phyloP scores from a whole-genome alignment of 75 land plant genomes.

The Azolla pinnata region DNA sequence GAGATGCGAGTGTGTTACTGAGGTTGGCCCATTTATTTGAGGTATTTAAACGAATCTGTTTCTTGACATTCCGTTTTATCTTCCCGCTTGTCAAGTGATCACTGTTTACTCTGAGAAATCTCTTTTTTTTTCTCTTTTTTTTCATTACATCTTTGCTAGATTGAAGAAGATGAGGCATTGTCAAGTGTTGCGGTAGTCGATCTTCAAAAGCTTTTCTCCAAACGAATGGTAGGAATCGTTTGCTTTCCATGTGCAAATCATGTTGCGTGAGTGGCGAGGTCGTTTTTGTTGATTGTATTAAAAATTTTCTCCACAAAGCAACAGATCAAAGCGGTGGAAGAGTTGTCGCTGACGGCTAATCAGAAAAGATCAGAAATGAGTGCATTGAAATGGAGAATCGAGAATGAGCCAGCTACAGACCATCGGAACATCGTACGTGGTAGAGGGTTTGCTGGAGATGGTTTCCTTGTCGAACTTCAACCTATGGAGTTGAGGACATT shows the following conservation, averaged over 20 bases:
- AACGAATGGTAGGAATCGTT: slow-evolving; percentile 12
- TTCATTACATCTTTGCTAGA: too few relatives aligned
- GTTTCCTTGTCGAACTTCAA: slow-evolving; percentile 8
- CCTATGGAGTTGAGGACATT: slow-evolving; percentile 30
- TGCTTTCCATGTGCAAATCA: too few relatives aligned
- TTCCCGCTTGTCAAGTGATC: background rate
- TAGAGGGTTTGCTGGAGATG: slow-evolving; percentile 2
- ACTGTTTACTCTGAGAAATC: background rate
- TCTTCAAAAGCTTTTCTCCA: slow-evolving; percentile 17
- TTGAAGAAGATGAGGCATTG: slow-evolving; percentile 20
- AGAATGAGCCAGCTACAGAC: slow-evolving; percentile 4
- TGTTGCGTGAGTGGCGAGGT: too few relatives aligned
- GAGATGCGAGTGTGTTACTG: slow-evolving; percentile 19
- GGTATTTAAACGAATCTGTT: slow-evolving; percentile 14
- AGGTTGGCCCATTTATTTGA: slow-evolving; percentile 30
- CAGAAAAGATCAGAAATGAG: slow-evolving; percentile 31
- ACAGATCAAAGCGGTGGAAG: slow-evolving; percentile 27
- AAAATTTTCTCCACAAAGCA: background rate
- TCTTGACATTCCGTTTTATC: too few relatives aligned
- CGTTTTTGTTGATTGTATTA: background rate
- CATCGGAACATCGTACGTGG: background rate
- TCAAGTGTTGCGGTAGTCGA: slow-evolving; percentile 22
- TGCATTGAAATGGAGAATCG: slow-evolving; percentile 30
- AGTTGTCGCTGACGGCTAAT: slow-evolving; percentile 32
- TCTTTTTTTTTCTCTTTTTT: background rate